These are phyloP conservation scores for Cicer cuneatum DNA, from an alignment of 306 rosid genomes.

Conservation along the genomic window DNA sequence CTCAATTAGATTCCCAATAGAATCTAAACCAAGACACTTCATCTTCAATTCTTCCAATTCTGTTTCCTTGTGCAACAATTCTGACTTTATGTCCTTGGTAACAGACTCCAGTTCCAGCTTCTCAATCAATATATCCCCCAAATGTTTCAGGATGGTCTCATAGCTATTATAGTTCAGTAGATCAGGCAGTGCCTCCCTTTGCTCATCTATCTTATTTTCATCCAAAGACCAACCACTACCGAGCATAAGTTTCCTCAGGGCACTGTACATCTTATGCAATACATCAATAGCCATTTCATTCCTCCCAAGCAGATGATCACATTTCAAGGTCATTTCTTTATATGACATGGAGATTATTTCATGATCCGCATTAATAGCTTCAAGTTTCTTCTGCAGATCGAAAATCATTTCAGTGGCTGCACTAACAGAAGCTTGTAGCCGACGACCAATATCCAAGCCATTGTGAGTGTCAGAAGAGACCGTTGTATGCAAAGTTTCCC, in stretches of 20 bases:
- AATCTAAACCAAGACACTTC: slow-evolving; percentile 63
- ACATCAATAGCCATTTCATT: slow-evolving; percentile 63
- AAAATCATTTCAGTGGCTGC: slow-evolving; percentile 67
- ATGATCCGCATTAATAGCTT: slow-evolving; percentile 57
- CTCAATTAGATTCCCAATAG: slow-evolving; percentile 63
- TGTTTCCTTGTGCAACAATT: slow-evolving; percentile 61
- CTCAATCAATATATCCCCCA: slow-evolving; percentile 58
- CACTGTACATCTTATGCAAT: slow-evolving; percentile 59
- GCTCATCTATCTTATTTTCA: slow-evolving; percentile 53
- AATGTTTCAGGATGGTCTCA: slow-evolving; percentile 55
- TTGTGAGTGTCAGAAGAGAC: slow-evolving; percentile 40
- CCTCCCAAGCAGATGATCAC: slow-evolving; percentile 64
- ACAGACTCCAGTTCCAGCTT: slow-evolving; percentile 68
- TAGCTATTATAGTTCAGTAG: slow-evolving; percentile 66
- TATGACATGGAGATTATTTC: slow-evolving; percentile 53
- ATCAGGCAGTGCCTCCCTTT: slow-evolving; percentile 59
- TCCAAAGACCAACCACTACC: slow-evolving; percentile 53
- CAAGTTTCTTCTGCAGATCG: slow-evolving; percentile 69
- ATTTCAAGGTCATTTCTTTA: slow-evolving; percentile 64
- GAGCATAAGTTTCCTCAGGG: slow-evolving; percentile 60
- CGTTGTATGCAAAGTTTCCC: slow-evolving; percentile 46
- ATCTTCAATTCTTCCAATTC: slow-evolving; percentile 68
- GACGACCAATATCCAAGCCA: slow-evolving; percentile 43
- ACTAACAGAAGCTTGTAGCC: slow-evolving; percentile 61
- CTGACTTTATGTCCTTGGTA: slow-evolving; percentile 60